phyloP scores from a whole-genome alignment of 495 filamentous ascomycete species.

The Glarea lozoyensis region DNA sequence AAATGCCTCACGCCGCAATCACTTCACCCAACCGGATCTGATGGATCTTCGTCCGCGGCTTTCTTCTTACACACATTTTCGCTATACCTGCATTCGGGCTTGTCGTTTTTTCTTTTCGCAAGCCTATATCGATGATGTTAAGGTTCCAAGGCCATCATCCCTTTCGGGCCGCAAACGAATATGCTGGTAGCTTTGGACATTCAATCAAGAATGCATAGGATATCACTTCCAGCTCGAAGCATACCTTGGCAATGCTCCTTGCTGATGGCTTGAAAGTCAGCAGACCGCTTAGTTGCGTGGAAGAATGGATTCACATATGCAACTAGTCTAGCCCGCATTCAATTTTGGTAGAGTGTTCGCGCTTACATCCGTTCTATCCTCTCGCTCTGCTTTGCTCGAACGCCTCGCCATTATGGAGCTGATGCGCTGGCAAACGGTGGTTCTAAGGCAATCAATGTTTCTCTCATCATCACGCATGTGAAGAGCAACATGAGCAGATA shows the following conservation, averaged over 20 bases:
- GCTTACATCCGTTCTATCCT: conserved; percentile 3
- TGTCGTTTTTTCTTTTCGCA: neutral
- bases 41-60: neutral
- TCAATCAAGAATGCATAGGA: too few species aligned
- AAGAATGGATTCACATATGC: conserved; percentile 11
- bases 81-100: neutral
- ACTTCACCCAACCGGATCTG: conserved; percentile 13
- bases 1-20: conserved; percentile 10
- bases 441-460: conserved; percentile 10
- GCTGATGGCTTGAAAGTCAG: conserved; percentile 9
- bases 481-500: conserved; percentile 9
- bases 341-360: neutral
- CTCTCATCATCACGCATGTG: conserved; percentile 20
- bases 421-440: conserved; percentile 19
- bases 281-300: conserved; percentile 11
- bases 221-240: too few species aligned
- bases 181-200: conserved; percentile 2
- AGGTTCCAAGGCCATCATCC: neutral
- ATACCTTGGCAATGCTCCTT: neutral
- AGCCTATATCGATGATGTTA: conserved; percentile 1
- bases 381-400: neutral
- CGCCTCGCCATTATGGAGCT: conserved; percentile 8
- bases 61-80: neutral
- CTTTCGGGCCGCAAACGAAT: neutral
- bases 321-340: conserved; percentile 8